A percentile compares a stretch with the other conserved stretches of the same genome.
Evolutionary conservation across 2,329 filamentous ascomycete genomes (phyloP).

Genomic region (Penicillium aurantiogriseum): DNA sequence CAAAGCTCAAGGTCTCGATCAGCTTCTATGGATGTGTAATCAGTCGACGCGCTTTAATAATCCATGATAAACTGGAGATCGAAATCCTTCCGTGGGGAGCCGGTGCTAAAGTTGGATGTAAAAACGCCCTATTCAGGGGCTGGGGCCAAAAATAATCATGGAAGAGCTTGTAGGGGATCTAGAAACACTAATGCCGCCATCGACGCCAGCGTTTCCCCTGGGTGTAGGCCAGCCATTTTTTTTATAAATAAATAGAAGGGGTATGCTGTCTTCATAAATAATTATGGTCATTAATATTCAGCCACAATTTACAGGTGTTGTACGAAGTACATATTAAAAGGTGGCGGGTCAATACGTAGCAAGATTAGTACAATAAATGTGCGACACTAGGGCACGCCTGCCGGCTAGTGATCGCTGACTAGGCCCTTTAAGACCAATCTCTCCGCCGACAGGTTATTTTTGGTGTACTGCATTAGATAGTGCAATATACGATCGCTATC

Average conservation of each 20-base stretch:
- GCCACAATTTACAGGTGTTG: conserved; percentile 19
- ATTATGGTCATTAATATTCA: conserved; percentile 1
- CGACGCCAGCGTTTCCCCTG: background rate
- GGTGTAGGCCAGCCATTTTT: background rate
- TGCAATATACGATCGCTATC: background rate
- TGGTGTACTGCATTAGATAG: conserved; percentile 1
- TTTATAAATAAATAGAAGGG: background rate
- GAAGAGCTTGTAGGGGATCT: background rate
- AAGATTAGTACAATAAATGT: conserved; percentile 19
- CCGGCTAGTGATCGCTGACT: conserved; percentile 20
- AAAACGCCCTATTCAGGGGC: conserved; percentile 2
- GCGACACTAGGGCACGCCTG: conserved; percentile 22
- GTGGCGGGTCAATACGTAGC: conserved; percentile 12
- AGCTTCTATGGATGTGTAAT: background rate
- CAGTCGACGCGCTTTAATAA: background rate
- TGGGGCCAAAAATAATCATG: background rate
- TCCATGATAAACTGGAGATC: background rate
- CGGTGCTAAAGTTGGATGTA: background rate
- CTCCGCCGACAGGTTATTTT: conserved; percentile 19
- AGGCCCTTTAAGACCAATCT: conserved; percentile 10
- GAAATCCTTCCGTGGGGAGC: background rate
- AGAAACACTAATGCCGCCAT: conserved; percentile 4
- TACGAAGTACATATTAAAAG: conserved; percentile 1
- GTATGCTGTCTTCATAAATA: background rate
- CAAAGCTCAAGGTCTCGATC: background rate